These are phyloP conservation scores for Xylaria sp. DNA, from an alignment of 2,329 filamentous ascomycete genomes.

Conservation along the genomic window DNA sequence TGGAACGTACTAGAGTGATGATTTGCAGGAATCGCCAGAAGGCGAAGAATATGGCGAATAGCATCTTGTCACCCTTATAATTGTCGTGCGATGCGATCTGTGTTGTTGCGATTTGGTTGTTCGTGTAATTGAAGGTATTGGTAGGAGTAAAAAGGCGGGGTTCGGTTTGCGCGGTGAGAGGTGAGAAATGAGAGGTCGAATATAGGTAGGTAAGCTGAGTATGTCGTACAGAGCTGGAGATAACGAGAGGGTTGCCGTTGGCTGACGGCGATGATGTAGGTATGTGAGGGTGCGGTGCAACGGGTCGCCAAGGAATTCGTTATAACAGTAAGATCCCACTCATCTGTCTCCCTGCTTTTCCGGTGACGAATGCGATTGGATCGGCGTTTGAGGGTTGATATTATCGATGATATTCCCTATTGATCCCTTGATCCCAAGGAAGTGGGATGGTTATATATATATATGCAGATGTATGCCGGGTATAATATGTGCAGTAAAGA, in stretches of 20 bases:
- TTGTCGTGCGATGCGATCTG: slow-evolving; percentile 1
- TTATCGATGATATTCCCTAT: neutral
- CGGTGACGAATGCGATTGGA: neutral
- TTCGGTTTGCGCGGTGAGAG: neutral
- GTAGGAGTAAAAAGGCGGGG: slow-evolving; percentile 20
- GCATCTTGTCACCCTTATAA: slow-evolving; percentile 51
- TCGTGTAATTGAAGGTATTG: neutral
- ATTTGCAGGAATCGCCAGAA: slow-evolving; percentile 68
- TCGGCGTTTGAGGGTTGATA: neutral
- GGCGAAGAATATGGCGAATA: slow-evolving; percentile 68
- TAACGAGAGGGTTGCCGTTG: neutral
- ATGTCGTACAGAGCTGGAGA: neutral
- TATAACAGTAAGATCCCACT: neutral
- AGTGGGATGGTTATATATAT: neutral
- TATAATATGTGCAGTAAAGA: neutral
- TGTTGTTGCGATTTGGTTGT: neutral
- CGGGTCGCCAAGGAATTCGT: slow-evolving; percentile 2
- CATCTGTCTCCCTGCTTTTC: neutral
- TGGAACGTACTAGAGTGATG: slow-evolving; percentile 62
- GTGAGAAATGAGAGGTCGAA: neutral
- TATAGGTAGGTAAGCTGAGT: too few relatives aligned
- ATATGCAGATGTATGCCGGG: too few relatives aligned
- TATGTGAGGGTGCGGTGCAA: neutral
- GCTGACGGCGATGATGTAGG: neutral
- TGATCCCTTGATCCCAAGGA: neutral